A percentile compares a stretch with the other conserved stretches of the same genome.
phyloP scores from a whole-genome alignment of 257 asterid genomes.

The Nicotiana sylvestris region DNA sequence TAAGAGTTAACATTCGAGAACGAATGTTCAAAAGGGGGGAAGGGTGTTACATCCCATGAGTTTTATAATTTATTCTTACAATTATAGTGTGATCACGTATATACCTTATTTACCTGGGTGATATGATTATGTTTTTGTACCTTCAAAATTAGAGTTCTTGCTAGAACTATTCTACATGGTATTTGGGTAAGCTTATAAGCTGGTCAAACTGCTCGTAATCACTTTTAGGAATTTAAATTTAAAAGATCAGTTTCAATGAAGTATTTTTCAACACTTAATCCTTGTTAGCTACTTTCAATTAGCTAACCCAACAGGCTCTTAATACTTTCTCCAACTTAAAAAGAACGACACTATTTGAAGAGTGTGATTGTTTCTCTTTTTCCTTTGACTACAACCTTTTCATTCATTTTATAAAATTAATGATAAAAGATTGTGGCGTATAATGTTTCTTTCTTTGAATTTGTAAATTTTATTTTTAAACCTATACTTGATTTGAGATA shows the following conservation, averaged over 20 bases:
- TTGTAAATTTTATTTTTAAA: neutral
- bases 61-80: neutral
- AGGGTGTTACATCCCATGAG: too few relatives aligned
- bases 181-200: too few relatives aligned
- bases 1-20: too few relatives aligned
- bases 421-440: neutral
- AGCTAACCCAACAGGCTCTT: too few relatives aligned
- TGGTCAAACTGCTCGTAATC: too few relatives aligned
- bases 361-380: neutral
- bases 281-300: too few relatives aligned
- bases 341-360: neutral
- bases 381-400: neutral
- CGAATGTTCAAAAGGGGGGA: too few relatives aligned
- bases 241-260: too few relatives aligned
- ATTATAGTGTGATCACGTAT: neutral
- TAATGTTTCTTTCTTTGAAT: neutral
- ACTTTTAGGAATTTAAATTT: too few relatives aligned
- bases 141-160: neutral
- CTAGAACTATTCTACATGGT: too few relatives aligned
- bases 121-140: neutral
- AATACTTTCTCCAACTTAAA: neutral
- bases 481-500: too few relatives aligned
- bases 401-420: neutral
- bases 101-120: neutral
- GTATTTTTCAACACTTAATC: too few relatives aligned